Evolutionary conservation across 176 grass and related monocot genomes (phyloP).

Genomic region (Neostapfia colusana): DNA sequence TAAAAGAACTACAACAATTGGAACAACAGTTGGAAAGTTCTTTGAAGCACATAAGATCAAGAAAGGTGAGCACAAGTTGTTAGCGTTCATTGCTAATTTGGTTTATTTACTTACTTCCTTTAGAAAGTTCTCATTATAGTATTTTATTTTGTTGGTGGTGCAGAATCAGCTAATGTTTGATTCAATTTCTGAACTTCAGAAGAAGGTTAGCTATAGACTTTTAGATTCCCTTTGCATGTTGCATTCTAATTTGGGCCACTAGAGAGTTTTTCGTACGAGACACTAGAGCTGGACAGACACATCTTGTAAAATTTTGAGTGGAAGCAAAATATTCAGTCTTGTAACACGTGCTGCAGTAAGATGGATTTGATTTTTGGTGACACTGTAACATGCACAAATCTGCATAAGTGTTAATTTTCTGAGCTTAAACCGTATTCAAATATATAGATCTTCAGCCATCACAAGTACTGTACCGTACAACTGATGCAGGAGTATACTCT

Average conservation of each 20-base stretch:
- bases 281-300: too few relatives aligned
- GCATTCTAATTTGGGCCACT: background rate
- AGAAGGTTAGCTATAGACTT: constrained; percentile 53
- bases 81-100: constrained; percentile 4
- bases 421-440: background rate
- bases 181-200: constrained; percentile 71
- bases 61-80: constrained; percentile 55
- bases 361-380: background rate
- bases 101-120: background rate
- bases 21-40: constrained; percentile 78
- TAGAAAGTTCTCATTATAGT: constrained; percentile 15
- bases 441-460: background rate
- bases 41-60: constrained; percentile 84
- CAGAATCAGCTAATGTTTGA: constrained; percentile 70
- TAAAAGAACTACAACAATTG: constrained; percentile 80
- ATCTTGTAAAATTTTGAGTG: background rate
- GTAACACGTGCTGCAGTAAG: background rate
- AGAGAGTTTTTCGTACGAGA: too few relatives aligned
- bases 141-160: constrained; percentile 23
- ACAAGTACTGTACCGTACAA: background rate
- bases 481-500: background rate
- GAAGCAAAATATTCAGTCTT: background rate
- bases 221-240: background rate
- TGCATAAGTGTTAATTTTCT: constrained; percentile 5
- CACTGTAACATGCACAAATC: background rate